Evolutionary conservation across 1,284 basidiomycete genomes (phyloP), one percentile per base, ranked within the genome.

Genomic region (Apiotrichum gracile): DNA sequence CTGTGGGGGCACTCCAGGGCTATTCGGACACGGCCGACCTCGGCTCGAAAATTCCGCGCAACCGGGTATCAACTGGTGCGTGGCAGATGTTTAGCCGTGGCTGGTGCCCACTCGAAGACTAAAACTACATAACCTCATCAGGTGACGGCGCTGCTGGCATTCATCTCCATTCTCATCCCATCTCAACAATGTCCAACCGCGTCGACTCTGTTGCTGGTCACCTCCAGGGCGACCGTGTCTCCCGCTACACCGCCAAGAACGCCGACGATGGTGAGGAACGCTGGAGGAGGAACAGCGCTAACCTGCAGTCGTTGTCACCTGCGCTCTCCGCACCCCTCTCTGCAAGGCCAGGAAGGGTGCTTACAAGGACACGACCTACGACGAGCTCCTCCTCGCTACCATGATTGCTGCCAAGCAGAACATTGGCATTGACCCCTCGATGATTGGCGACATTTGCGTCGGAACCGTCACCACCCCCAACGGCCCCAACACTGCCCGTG

Each of bases 311-410:
- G 55, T 57, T 37, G 49, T 57, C 26, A 57, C 55, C 27, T 64
- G 58, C 29, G 62, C 62, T 27, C 54, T 55, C 42, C 58, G 62
- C 43, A 64, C 58, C 8, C 55, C 62, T 17, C 50, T 64, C 17
- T 60, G 60, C 33, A 57, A 61, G 52, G 62, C 62, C n/a, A 54
- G 53, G 25, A 60, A 57, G 57, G 62, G 62, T 13, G 58, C 50
- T 9, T 64, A 51, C 57, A 51, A 53, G 43, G 60, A 64, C 45
- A 52, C 56, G 7, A 51, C 58, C 12, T 60, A 53, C 46, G 60
- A 64, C 37, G 56, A 50, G 43, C 54, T 64, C 22, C 56, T 64
- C 34, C 49, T 54, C 34, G 53, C 52, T 5, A 56, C 61, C 27
- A 47, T 64, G 27, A 40, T 57, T 38, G 54, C 49, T 7, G 60